Base-by-base conservation (phyloP, 2,329 filamentous ascomycete genomes). In the Microsporum ferrugineum region DNA sequence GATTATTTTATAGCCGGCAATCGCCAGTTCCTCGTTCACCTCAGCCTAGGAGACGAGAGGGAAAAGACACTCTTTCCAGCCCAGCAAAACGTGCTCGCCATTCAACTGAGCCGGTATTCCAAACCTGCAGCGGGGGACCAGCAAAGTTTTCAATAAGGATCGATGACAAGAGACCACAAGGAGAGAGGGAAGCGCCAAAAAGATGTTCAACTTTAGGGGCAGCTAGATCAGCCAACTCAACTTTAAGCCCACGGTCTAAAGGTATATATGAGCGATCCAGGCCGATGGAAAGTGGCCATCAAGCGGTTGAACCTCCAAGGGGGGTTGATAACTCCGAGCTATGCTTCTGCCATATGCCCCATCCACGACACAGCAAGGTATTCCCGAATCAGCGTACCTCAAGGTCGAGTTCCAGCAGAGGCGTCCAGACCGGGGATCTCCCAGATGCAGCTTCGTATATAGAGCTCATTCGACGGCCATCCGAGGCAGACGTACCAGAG, bases 341-440 rank as follows among this genome's bases (percentile, higher is more conserved):
- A 17, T 63, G 62, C 7, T 53, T 61, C 31, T 63, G 62, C 57
- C 47, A 61, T 39, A 57, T 49, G 4, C 62, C 62, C 6, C 62
- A 63, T 23, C 62, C 62, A 14, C 60, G 62, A 3, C 62, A 63
- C 56, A 53, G 57, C 55, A 51, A 53, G 41, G 38, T 57, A 2
- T 34, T 59, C 39, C 45, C 56, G n/a, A 31, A 51, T 29, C 49
- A 56, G 10, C 59, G 49, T 7, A 27, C 51, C 2, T 8, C 58
- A n/a, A 60, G 39, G 23, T 51, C 45, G 3, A 58, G 39, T n/a
- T 33, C 57, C 14, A 23, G 14, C 6, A 29, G 31, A 33, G 57
- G 31, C 5, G 12, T 58, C 33, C 39, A 58, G 27, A 31, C 39
- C 2, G n/a, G 39, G 8, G 38, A 58, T 7, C 39, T 58, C 14